Base-by-base conservation (phyloP, 768 basidiomycete species). In the Mycena galericulata region DNA sequence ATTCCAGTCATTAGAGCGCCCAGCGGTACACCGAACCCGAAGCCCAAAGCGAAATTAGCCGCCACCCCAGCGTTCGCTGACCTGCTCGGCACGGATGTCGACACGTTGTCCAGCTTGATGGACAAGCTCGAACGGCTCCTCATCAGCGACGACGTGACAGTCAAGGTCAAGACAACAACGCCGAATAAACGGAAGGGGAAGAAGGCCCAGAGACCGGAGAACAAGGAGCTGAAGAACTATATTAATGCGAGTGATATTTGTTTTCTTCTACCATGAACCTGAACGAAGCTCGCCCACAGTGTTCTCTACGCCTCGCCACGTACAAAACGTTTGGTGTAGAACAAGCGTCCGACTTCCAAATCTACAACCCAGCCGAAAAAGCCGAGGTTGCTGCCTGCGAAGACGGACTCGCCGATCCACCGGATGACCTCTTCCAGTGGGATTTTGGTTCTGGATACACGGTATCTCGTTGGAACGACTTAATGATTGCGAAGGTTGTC, bases 401-500 rank as follows among this genome's bases (percentile, higher is more conserved):
- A 40, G n/a, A 51, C 5, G 65, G 41, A 0, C 20, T 55, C 29
- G 38, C 14, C 27, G 55, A 57, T 62, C 59, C 64, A 24, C 18
- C 55, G 26, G 29, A 55, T 14, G 50, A 41, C 54, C 45, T 38
- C 47, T 65, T 46, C 41, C 64, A 62, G 58, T 66, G 69, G 69
- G 60, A 70, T 47, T 70, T 66, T 29, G 26, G 49, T 27, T 17
- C 64, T 45, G 65, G 64, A 57, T 70, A 70, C 40, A 34, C 10
- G 12, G 17, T 46, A 40, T 70, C 64, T 24, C 54, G 64, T 29
- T 66, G 64, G 64, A 70, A 70, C 60, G 59, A 65, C 17, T 24
- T 62, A 20, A 61, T 66, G 59, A 65, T 66, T 9, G 10, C 10
- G 30, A 62, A 57, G 47, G 26, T 70, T 30, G 64, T 70, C n/a